Evolutionary conservation across 148 eudicot species (phyloP).

Genomic region (Salicornia ramosissima): DNA sequence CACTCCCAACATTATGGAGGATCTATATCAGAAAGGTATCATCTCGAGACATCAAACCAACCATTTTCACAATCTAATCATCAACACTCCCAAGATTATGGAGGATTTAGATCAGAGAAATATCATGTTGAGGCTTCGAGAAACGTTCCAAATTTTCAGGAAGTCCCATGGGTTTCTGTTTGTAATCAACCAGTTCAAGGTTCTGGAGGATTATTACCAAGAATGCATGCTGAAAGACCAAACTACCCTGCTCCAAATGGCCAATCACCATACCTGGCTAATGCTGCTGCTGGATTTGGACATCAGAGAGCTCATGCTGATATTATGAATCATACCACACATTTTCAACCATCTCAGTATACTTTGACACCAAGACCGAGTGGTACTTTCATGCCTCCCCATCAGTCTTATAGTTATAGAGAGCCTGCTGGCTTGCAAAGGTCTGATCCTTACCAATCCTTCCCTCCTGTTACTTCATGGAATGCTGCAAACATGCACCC

Average conservation of each 20-base stretch:
- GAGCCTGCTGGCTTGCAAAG: slow-evolving; percentile 1
- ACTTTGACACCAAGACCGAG: slow-evolving; percentile 7
- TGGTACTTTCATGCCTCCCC: slow-evolving; percentile 7
- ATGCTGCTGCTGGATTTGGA: slow-evolving; percentile 6
- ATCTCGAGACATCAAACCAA: neutral
- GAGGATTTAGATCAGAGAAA: slow-evolving; percentile 10
- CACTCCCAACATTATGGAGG: neutral
- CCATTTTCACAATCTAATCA: neutral
- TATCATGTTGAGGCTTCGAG: slow-evolving; percentile 1
- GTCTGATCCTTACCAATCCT: neutral
- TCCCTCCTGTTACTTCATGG: neutral
- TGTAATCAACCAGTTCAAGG: slow-evolving; percentile 5
- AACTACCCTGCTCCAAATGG: neutral
- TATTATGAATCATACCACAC: neutral
- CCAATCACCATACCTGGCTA: neutral
- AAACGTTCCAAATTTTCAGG: neutral
- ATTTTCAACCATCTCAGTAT: neutral
- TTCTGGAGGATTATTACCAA: neutral
- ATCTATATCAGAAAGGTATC: neutral
- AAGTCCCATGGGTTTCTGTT: slow-evolving; percentile 1
- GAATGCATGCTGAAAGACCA: neutral
- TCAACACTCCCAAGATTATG: neutral
- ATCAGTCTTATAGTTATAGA: slow-evolving; percentile 2
- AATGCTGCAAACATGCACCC: neutral
- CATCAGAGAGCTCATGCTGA: neutral